Evolutionary conservation across 192 early-diverging fungal genomes (phyloP).

Genomic region (Thamnidium elegans): DNA sequence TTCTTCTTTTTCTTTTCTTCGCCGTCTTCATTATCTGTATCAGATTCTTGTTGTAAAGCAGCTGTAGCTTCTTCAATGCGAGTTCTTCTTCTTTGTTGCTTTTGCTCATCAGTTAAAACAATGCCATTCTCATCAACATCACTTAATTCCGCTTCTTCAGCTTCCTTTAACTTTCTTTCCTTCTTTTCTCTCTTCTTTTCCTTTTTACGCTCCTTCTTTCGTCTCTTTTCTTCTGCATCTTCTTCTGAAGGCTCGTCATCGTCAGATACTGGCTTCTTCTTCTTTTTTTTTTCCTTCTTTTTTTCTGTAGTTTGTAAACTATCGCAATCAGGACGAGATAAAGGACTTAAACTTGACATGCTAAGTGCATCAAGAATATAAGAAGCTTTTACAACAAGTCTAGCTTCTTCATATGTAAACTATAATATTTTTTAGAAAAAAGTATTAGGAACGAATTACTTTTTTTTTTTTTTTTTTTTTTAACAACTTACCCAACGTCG

Average conservation of each 20-base stretch:
- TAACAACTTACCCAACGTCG: constrained; percentile 25
- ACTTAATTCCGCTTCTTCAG: background rate
- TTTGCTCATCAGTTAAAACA: too few relatives aligned
- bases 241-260: background rate
- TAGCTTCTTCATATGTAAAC: constrained; percentile 30
- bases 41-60: background rate
- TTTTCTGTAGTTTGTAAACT: background rate
- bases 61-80: too few relatives aligned
- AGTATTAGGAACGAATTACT: background rate
- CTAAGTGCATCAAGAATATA: constrained; percentile 23
- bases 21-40: background rate
- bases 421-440: background rate
- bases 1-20: constrained; percentile 16
- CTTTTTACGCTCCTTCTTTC: constrained; percentile 10
- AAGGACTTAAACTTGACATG: constrained; percentile 24
- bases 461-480: background rate
- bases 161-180: background rate
- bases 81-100: too few relatives aligned
- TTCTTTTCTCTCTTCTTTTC: constrained; percentile 13
- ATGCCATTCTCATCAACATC: background rate
- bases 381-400: constrained; percentile 10
- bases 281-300: constrained; percentile 16
- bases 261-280: background rate
- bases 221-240: background rate
- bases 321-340: background rate